Evolutionary conservation across 371 early-diverging fungal species (phyloP).

Genomic region (Apophysomyces elegans): DNA sequence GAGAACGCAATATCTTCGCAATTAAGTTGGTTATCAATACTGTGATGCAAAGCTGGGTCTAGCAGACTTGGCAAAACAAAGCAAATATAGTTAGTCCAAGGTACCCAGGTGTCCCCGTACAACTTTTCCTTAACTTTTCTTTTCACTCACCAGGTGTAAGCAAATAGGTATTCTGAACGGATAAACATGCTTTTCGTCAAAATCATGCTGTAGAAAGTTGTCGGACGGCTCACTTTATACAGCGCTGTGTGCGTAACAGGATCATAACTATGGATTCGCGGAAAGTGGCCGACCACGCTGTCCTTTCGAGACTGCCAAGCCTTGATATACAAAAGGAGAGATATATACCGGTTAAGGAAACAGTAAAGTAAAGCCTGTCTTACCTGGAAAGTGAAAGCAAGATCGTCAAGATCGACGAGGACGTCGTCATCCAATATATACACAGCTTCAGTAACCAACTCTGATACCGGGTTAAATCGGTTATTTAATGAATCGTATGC

Average conservation of each 20-base stretch:
- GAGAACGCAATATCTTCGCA: slow-evolving; percentile 55
- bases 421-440: slow-evolving; percentile 54
- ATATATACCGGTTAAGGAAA: neutral
- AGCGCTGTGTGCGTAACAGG: slow-evolving; percentile 20
- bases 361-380: neutral
- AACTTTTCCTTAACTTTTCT: neutral
- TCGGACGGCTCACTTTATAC: slow-evolving; percentile 27
- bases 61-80: slow-evolving; percentile 28
- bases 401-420: slow-evolving; percentile 33
- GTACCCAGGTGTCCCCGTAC: neutral
- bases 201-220: slow-evolving; percentile 36
- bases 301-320: slow-evolving; percentile 35
- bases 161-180: slow-evolving; percentile 45
- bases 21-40: slow-evolving; percentile 39
- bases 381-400: slow-evolving; percentile 43
- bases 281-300: slow-evolving; percentile 49
- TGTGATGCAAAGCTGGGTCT: slow-evolving; percentile 36
- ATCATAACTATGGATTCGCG: slow-evolving; percentile 41
- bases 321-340: slow-evolving; percentile 16
- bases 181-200: slow-evolving; percentile 58
- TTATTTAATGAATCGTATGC: slow-evolving; percentile 49
- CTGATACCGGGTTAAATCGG: slow-evolving; percentile 43
- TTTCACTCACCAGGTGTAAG: slow-evolving; percentile 46
- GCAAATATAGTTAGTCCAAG: neutral
- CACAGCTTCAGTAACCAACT: slow-evolving; percentile 39